Evolutionary conservation across 176 grass and related monocot species (phyloP), one percentile per base, ranked within the genome.

Genomic region (Lolium rigidum): DNA sequence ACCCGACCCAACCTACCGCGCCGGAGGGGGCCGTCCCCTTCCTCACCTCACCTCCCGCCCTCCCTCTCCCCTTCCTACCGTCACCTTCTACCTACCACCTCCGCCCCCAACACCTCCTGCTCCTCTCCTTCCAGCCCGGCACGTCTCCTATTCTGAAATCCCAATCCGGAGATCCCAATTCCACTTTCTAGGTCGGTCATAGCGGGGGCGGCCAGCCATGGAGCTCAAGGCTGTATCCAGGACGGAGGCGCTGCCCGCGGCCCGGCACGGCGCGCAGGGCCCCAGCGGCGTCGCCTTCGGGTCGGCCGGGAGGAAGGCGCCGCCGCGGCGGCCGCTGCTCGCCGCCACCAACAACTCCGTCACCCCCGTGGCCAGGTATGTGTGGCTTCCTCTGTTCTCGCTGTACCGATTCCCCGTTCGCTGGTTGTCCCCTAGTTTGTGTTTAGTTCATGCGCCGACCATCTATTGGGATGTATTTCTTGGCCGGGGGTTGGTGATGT

Each of bases 331-430:
- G 82, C 55, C 21, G 69, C 76, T 85, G n/a, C 43, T 80, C 77
- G 70, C 62, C 44, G 62, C 62, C 4, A 47, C 43, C 61, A 87
- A 81, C 82, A 82, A 82, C 82, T 88, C 86, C 70, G 70, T 21
- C 1, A 67, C 80, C 2, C 77, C 90, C 52, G 70, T 85, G 62
- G 20, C 70, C 69, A 91, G 48, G 89, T 91, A 64, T 35, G 31
- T 2, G 3, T 10, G 25, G 18, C 9, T 57, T 76, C 43, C 43
- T 14, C 17, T 12, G 24, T 4, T 65, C 66, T 56, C 17, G 15
- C 1, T 70, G 14, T 4, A 11, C 20, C 24, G 16, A 25, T 56
- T 54, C 12, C 47, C 47, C 24, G n/a, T 12, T 47, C 55, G 51
- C 4, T 54, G 51, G 14, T 54, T 17, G 0, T 17, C 4, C 15